Conservation (phyloP, 23 red algal genomes). For the Gracilaria vermiculophylla region DNA sequence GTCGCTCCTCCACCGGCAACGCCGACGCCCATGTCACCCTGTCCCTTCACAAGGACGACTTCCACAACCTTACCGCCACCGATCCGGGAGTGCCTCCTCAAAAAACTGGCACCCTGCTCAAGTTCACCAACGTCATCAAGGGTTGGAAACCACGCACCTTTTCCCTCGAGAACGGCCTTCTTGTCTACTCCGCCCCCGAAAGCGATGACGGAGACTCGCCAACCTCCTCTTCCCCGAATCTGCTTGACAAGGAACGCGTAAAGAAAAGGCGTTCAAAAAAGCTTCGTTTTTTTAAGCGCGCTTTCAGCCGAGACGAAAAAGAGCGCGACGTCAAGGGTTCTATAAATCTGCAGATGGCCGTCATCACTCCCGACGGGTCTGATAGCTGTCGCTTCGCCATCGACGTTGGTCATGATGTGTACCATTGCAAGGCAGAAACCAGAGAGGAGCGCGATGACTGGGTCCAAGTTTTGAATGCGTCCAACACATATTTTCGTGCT, state of each 20-base stretch:
- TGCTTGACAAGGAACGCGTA: not conserved
- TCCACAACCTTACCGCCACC: constrained; percentile 17
- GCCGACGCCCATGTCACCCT: constrained; percentile 20
- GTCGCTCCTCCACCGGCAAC: constrained; percentile 12
- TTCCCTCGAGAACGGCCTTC: constrained; percentile 34
- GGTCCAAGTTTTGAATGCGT: constrained; percentile 69
- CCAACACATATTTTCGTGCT: constrained; percentile 70
- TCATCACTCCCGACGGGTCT: constrained; percentile 77
- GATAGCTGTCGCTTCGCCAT: constrained; percentile 84
- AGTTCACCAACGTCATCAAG: constrained; percentile 64
- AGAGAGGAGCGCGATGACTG: constrained; percentile 81
- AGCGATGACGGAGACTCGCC: not conserved
- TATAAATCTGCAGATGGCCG: constrained; percentile 85
- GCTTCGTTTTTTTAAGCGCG: constrained; percentile 22
- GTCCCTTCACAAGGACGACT: constrained; percentile 48
- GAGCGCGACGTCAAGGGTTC: constrained; percentile 64
- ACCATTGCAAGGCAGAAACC: constrained; percentile 77
- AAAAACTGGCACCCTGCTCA: constrained; percentile 52
- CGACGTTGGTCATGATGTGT: constrained; percentile 85
- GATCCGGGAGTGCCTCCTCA: constrained; percentile 26
- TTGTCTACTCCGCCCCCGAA: constrained; percentile 16
- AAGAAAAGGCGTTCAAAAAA: constrained; percentile 15
- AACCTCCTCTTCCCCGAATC: not conserved
- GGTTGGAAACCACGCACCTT: constrained; percentile 59
- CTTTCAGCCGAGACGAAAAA: constrained; percentile 37